A percentile compares a stretch with the other conserved stretches of the same genome.
Evolutionary conservation across 2,329 filamentous ascomycete genomes (phyloP).

Genomic region (Arthrobotrys megalospora): DNA sequence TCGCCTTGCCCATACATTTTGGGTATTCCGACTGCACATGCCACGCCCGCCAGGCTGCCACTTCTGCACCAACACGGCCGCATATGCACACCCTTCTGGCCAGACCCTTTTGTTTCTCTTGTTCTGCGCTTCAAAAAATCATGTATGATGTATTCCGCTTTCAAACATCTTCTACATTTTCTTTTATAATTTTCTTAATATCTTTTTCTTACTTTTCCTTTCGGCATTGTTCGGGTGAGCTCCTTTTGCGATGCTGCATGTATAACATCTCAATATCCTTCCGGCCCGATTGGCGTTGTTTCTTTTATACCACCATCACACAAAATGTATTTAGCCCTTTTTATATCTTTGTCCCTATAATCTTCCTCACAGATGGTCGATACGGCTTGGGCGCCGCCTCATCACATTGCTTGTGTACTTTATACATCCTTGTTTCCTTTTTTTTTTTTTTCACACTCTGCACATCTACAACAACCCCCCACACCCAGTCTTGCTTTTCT

Average conservation of each 20-base stretch:
- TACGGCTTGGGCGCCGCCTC: neutral
- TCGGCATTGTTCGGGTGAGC: constrained; percentile 41
- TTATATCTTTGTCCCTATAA: constrained; percentile 5
- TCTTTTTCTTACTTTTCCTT: constrained; percentile 37
- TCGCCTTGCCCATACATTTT: constrained; percentile 27
- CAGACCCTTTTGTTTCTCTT: constrained; percentile 11
- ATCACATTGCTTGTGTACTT: constrained; percentile 36
- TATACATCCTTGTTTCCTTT: constrained; percentile 16
- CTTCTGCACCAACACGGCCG: constrained; percentile 31
- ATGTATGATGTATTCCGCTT: constrained; percentile 48
- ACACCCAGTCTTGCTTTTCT: constrained; percentile 14
- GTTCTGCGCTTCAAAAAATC: constrained; percentile 6
- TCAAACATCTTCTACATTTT: constrained; percentile 28
- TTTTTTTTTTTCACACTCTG: constrained; percentile 11
- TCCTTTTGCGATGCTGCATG: constrained; percentile 28
- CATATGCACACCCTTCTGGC: constrained; percentile 41
- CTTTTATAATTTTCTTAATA: constrained; percentile 11
- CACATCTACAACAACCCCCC: constrained; percentile 2
- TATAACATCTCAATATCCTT: constrained; percentile 57
- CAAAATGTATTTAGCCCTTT: constrained; percentile 51
- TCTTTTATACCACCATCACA: constrained; percentile 29
- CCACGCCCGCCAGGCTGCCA: constrained; percentile 44
- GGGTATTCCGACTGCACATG: constrained; percentile 38
- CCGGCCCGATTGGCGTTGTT: neutral
- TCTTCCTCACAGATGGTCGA: constrained; percentile 4